Percentiles rank a stretch among this genome's conserved stretches.
Conservation (phyloP, 2,329 filamentous ascomycete genomes). For the Alternaria triticina region DNA sequence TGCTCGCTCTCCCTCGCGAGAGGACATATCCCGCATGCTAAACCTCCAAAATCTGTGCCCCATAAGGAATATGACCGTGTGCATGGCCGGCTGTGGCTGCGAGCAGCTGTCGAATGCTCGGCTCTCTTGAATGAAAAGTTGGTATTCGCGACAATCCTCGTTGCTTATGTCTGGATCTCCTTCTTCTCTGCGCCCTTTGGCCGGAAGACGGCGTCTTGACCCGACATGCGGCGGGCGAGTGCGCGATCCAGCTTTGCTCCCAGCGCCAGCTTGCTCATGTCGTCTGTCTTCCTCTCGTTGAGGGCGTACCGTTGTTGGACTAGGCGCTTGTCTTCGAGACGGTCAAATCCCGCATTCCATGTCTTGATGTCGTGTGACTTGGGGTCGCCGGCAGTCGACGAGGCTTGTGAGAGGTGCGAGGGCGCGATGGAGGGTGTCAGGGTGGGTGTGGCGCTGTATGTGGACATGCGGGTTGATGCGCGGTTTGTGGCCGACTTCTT, state of each 20-base stretch:
- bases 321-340: constrained; percentile 89
- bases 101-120: constrained; percentile 9
- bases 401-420: constrained; percentile 48
- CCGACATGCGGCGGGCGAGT: constrained; percentile 81
- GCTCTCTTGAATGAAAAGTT: neutral
- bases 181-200: constrained; percentile 53
- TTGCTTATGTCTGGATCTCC: constrained; percentile 31
- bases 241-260: constrained; percentile 91
- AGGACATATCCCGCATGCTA: constrained; percentile 16
- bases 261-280: constrained; percentile 83
- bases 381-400: constrained; percentile 50
- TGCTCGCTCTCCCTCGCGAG: neutral
- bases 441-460: constrained; percentile 58
- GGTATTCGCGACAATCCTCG: neutral
- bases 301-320: constrained; percentile 81
- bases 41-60: constrained; percentile 6
- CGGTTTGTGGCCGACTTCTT: constrained; percentile 43
- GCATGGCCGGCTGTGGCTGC: constrained; percentile 3
- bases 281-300: constrained; percentile 79
- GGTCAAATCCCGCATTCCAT: constrained; percentile 80
- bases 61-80: constrained; percentile 2
- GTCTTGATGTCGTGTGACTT: constrained; percentile 71
- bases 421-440: constrained; percentile 59
- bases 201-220: constrained; percentile 88
- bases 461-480: constrained; percentile 56